These are phyloP conservation scores for Rubroshorea leprosula DNA, from an alignment of 345 rosid genomes.

Conservation along the genomic window DNA sequence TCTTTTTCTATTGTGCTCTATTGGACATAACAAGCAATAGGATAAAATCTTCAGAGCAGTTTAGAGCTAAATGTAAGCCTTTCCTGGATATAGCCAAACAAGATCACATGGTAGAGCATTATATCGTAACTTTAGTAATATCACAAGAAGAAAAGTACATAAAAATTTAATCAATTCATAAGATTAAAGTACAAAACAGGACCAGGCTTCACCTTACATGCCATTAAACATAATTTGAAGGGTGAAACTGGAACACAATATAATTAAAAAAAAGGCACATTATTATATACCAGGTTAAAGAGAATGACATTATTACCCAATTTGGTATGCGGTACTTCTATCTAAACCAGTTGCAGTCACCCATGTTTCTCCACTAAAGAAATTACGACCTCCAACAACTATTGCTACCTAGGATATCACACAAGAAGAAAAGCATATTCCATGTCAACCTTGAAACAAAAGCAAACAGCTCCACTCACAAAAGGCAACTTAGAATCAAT, in stretches of 20 bases:
- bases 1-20: not conserved
- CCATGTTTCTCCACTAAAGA: constrained; percentile 79
- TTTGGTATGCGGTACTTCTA: constrained; percentile 74
- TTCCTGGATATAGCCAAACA: not conserved
- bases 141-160: too few species aligned
- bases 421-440: not conserved
- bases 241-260: not conserved
- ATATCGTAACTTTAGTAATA: too few species aligned
- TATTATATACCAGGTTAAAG: not conserved
- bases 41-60: not conserved
- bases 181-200: not conserved
- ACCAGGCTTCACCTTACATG: not conserved
- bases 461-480: not conserved
- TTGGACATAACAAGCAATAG: not conserved
- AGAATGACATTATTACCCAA: constrained; percentile 45
- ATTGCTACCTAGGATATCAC: constrained; percentile 62
- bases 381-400: constrained; percentile 86
- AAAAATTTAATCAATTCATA: too few species aligned
- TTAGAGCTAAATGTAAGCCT: too few species aligned
- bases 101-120: not conserved
- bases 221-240: not conserved
- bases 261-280: not conserved
- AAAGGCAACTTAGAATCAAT: constrained; percentile 1
- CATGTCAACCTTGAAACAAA: constrained; percentile 3
- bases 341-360: constrained; percentile 73